Percentiles rank a stretch among this genome's conserved stretches.
These are phyloP conservation scores for Phytophthora litchii DNA, from an alignment of 352 stramenopile species.

Conservation along the genomic window DNA sequence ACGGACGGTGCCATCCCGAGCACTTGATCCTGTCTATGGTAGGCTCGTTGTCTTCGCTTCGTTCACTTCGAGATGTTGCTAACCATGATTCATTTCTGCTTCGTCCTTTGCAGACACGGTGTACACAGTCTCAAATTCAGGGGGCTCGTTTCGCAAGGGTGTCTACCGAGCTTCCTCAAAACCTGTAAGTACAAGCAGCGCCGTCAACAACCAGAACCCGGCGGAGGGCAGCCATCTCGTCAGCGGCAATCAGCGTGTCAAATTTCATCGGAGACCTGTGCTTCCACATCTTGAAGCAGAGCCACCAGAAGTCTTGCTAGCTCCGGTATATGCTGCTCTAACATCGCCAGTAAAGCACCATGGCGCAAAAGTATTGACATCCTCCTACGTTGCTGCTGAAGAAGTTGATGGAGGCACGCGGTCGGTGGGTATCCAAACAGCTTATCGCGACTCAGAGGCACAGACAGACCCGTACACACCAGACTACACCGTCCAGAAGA, in stretches of 20 bases:
- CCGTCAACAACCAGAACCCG: conserved; percentile 41
- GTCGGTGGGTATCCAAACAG: conserved; percentile 89
- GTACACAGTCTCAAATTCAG: conserved; percentile 76
- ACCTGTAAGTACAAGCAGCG: conserved; percentile 32
- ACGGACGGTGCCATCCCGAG: conserved; percentile 54
- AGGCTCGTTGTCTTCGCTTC: background rate
- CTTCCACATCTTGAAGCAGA: conserved; percentile 89
- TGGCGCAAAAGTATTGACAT: conserved; percentile 11
- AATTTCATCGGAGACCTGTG: conserved; percentile 91
- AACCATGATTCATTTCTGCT: background rate
- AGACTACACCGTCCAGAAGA: conserved; percentile 87
- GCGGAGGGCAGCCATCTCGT: conserved; percentile 46
- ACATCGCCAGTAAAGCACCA: conserved; percentile 10
- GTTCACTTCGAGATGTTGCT: conserved; percentile 1
- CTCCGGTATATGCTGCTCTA: conserved; percentile 46
- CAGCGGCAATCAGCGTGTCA: conserved; percentile 78
- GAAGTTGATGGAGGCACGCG: conserved; percentile 52
- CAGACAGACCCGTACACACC: conserved; percentile 95
- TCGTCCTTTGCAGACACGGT: conserved; percentile 56
- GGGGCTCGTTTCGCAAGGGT: conserved; percentile 66
- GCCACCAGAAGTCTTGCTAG: conserved; percentile 86
- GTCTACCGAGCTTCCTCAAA: conserved; percentile 52
- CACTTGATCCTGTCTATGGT: conserved; percentile 86
- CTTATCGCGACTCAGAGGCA: conserved; percentile 93
- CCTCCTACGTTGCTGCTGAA: conserved; percentile 39